phyloP scores from a whole-genome alignment of 768 basidiomycete genomes.

The Cystoderma amianthinum region DNA sequence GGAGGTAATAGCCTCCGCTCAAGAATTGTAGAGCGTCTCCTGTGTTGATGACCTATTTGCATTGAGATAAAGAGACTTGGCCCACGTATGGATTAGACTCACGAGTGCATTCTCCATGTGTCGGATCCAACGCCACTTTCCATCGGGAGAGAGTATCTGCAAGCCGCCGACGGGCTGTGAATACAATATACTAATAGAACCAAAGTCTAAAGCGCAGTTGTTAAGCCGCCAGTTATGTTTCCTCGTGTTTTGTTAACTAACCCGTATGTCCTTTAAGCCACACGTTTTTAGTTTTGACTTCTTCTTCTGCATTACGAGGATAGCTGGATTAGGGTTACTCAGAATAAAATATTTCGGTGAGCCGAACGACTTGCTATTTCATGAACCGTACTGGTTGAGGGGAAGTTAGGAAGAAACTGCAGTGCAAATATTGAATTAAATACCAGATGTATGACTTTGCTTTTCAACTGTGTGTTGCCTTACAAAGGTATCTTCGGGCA shows the following conservation, averaged over 20 bases:
- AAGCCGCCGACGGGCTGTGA: conserved; percentile 41
- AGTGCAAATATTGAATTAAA: not conserved
- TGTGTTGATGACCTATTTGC: conserved; percentile 19
- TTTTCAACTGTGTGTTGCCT: conserved; percentile 24
- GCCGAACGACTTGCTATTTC: conserved; percentile 37
- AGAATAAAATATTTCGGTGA: not conserved
- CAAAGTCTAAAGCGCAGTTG: conserved; percentile 33
- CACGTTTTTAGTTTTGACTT: conserved; percentile 32
- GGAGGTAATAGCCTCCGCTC: conserved; percentile 35
- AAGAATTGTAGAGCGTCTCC: conserved; percentile 41
- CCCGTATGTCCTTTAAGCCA: conserved; percentile 48
- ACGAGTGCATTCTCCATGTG: conserved; percentile 40
- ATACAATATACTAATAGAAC: conserved; percentile 37
- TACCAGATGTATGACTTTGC: conserved; percentile 10
- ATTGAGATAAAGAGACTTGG: too few species aligned
- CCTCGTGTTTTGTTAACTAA: conserved; percentile 4
- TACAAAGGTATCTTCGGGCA: conserved; percentile 32
- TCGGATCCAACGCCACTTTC: conserved; percentile 35
- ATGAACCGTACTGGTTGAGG: conserved; percentile 30
- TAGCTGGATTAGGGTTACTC: conserved; percentile 17
- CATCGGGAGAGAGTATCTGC: conserved; percentile 33
- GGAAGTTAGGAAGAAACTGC: too few species aligned
- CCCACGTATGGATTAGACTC: conserved; percentile 2
- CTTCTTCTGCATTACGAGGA: conserved; percentile 34
- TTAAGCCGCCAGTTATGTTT: not conserved